A percentile compares a stretch with the other conserved stretches of the same genome.
These are phyloP conservation scores for Macaranga tanarius DNA, from an alignment of 441 rosid species.

Conservation along the genomic window DNA sequence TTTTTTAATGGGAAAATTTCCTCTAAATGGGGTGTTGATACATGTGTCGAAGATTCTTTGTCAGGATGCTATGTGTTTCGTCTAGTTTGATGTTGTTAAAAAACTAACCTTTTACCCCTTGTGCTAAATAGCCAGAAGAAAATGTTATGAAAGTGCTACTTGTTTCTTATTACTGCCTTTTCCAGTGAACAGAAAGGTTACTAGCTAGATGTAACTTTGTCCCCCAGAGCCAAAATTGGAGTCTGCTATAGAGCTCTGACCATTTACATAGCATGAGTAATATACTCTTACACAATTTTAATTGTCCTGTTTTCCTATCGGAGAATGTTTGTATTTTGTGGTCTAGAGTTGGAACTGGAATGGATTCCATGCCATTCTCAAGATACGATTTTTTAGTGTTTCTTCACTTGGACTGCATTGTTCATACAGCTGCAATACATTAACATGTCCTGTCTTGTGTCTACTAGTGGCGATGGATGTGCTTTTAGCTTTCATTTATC, in stretches of 20 bases:
- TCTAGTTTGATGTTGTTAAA: not conserved
- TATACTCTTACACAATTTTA: no score
- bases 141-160: not conserved
- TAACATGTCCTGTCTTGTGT: not conserved
- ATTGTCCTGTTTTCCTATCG: no score
- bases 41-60: not conserved
- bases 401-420: no score
- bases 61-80: not conserved
- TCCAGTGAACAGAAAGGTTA: not conserved
- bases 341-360: no score
- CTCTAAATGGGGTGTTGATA: not conserved
- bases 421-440: no score
- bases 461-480: not conserved
- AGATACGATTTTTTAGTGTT: no score
- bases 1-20: not conserved
- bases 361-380: no score
- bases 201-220: not conserved
- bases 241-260: not conserved
- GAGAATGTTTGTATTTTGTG: no score
- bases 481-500: not conserved
- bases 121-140: not conserved
- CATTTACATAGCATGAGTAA: not conserved
- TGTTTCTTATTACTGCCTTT: not conserved
- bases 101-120: not conserved
- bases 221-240: not conserved